A percentile compares a stretch with the other conserved stretches of the same genome.
These are phyloP conservation scores for Bothriochloa decipiens DNA, from an alignment of 176 grass and related monocot species.

Conservation along the genomic window DNA sequence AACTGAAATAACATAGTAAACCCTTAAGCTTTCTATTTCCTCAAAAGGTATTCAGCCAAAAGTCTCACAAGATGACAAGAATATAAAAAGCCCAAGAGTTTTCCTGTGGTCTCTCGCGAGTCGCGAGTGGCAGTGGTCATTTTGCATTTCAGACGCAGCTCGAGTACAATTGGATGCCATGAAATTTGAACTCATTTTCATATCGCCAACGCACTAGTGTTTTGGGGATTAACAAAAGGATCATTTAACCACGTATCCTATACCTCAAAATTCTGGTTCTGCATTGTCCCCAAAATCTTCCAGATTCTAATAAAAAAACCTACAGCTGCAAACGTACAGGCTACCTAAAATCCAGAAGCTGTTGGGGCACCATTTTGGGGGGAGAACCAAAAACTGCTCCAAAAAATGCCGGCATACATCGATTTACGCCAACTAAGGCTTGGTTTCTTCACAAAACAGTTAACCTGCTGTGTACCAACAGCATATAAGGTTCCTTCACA, in stretches of 20 bases:
- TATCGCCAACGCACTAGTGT: neutral
- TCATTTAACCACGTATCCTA: neutral
- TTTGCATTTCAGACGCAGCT: neutral
- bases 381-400: neutral
- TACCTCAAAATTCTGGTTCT: neutral
- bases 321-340: neutral
- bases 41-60: too few species aligned
- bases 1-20: too few species aligned
- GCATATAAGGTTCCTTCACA: slow-evolving; percentile 34
- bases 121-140: neutral
- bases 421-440: neutral
- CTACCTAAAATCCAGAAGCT: neutral
- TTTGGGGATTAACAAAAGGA: neutral
- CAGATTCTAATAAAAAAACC: neutral
- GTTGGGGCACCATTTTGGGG: too few species aligned
- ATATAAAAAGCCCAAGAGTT: neutral
- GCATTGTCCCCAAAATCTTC: neutral
- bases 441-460: slow-evolving; percentile 35
- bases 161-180: neutral
- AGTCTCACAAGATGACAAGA: too few species aligned
- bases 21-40: too few species aligned
- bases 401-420: neutral
- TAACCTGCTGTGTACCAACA: slow-evolving; percentile 27
- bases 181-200: neutral
- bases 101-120: neutral